A percentile compares a stretch with the other conserved stretches of the same genome.
Evolutionary conservation across 495 filamentous ascomycete genomes (phyloP).

Genomic region (Penicillium odoratum): DNA sequence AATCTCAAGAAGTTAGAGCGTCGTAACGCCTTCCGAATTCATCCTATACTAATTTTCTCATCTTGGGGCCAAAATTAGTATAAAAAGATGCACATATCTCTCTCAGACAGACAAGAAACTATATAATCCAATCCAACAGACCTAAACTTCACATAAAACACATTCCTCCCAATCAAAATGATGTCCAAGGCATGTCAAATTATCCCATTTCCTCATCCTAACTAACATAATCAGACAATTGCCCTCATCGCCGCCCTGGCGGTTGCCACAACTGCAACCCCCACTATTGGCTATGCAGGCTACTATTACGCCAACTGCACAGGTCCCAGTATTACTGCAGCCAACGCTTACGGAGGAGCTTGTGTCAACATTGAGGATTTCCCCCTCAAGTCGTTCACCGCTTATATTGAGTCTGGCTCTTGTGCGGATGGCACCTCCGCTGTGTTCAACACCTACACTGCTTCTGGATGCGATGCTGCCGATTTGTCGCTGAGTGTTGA

Average conservation of each 20-base stretch:
- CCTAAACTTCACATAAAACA: background rate
- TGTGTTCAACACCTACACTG: constrained; percentile 22
- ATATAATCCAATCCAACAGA: background rate
- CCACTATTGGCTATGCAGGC: constrained; percentile 20
- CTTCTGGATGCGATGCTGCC: constrained; percentile 14
- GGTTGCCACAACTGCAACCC: constrained; percentile 11
- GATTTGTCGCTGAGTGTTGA: constrained; percentile 14
- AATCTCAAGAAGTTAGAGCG: background rate
- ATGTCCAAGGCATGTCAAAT: constrained; percentile 10
- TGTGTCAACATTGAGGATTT: constrained; percentile 26
- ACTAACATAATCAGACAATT: constrained; percentile 4
- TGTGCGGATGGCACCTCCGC: constrained; percentile 21
- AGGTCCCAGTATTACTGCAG: constrained; percentile 10
- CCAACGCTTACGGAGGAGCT: constrained; percentile 16
- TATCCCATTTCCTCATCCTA: background rate
- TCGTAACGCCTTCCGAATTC: background rate
- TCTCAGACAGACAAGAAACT: background rate
- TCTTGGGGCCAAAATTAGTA: background rate
- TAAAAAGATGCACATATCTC: background rate
- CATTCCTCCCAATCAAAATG: constrained; percentile 3
- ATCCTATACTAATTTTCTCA: background rate
- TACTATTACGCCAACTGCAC: constrained; percentile 16
- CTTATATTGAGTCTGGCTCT: constrained; percentile 18
- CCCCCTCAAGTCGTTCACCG: constrained; percentile 25
- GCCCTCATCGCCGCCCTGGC: constrained; percentile 12